These are phyloP conservation scores for Nakaseomyces uthaithaninus DNA, from an alignment of 1,139 yeast species.

Conservation along the genomic window DNA sequence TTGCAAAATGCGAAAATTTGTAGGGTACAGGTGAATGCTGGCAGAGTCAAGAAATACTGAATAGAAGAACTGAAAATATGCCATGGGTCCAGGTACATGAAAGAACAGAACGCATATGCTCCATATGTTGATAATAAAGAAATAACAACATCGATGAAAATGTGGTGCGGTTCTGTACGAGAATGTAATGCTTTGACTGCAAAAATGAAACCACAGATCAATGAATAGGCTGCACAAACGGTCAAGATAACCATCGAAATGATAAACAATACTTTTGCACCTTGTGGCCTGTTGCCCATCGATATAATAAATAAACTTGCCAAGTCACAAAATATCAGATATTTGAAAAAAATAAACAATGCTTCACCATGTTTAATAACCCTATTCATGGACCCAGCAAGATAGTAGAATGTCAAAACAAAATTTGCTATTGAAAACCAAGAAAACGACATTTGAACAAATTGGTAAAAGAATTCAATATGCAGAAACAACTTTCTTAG, in stretches of 20 bases:
- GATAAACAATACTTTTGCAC: slow-evolving; percentile 68
- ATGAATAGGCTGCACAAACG: slow-evolving; percentile 71
- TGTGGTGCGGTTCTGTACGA: slow-evolving; percentile 36
- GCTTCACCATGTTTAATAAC: slow-evolving; percentile 65
- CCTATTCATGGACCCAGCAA: slow-evolving; percentile 71
- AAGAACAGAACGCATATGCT: slow-evolving; percentile 66
- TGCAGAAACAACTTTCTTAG: slow-evolving; percentile 72
- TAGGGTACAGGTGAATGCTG: slow-evolving; percentile 84
- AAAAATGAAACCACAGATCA: slow-evolving; percentile 75
- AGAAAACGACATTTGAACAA: slow-evolving; percentile 65
- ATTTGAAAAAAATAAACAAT: slow-evolving; percentile 76
- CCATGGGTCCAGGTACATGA: slow-evolving; percentile 89
- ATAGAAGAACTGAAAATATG: slow-evolving; percentile 76
- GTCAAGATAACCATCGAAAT: slow-evolving; percentile 64
- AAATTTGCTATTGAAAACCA: slow-evolving; percentile 88
- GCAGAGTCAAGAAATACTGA: slow-evolving; percentile 80
- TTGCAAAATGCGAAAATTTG: slow-evolving; percentile 93
- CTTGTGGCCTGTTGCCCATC: slow-evolving; percentile 93
- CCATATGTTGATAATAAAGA: slow-evolving; percentile 91
- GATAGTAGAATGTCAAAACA: slow-evolving; percentile 82
- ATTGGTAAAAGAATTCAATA: slow-evolving; percentile 77
- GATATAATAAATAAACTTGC: slow-evolving; percentile 83
- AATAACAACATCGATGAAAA: slow-evolving; percentile 71
- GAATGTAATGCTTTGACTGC: slow-evolving; percentile 49
- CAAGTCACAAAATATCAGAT: slow-evolving; percentile 68